A percentile compares a stretch with the other conserved stretches of the same genome.
phyloP scores from a whole-genome alignment of 108 stramenopile genomes.

The Conticribra guillardii region DNA sequence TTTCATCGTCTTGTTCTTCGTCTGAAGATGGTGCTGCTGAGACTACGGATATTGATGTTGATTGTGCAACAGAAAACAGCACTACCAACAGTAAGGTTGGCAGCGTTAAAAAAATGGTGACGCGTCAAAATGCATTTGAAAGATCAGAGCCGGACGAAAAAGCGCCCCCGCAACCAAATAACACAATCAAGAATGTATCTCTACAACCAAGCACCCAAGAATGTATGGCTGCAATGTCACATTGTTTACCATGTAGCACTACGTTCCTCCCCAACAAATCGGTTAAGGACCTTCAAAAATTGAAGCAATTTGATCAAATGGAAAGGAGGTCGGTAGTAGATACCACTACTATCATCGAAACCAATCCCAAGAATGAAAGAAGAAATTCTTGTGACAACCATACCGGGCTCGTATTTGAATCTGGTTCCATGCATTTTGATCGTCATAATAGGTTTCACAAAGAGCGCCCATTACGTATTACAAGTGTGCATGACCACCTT shows the following conservation, averaged over 20 bases:
- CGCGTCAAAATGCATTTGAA: no score
- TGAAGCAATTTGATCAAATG: no score
- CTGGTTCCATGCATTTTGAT: constrained; percentile 42
- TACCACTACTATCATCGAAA: neutral
- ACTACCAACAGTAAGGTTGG: neutral
- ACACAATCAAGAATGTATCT: no score
- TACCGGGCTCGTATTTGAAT: constrained; percentile 54
- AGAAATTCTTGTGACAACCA: constrained; percentile 12
- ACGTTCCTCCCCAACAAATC: no score
- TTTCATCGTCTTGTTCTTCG: constrained; percentile 4
- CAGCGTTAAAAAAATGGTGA: neutral
- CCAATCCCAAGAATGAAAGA: neutral
- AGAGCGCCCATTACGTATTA: constrained; percentile 49
- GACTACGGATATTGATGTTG: neutral
- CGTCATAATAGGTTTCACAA: constrained; percentile 51
- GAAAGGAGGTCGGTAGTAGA: no score
- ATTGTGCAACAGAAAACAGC: neutral
- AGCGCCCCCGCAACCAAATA: no score
- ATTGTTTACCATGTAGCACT: no score
- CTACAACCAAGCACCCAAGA: no score
- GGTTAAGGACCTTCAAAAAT: no score
- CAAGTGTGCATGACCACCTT: constrained; percentile 36
- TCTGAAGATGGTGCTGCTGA: neutral
- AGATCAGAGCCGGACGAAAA: no score
- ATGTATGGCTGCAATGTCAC: no score